Evolutionary conservation across 495 filamentous ascomycete genomes (phyloP).

Genomic region (Aspergillus panamensis): DNA sequence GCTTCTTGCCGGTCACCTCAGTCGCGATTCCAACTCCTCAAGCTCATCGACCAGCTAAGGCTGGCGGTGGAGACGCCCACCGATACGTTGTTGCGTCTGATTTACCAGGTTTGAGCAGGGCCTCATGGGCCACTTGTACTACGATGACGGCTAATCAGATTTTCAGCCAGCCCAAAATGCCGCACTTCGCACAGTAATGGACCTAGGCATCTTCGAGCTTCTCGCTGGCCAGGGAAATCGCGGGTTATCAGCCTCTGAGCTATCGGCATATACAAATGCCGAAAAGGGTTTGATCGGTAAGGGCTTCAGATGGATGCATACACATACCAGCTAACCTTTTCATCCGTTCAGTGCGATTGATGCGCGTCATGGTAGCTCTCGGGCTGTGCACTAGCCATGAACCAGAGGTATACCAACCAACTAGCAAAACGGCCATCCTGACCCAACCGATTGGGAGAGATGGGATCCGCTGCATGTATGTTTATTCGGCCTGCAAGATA

Average conservation of each 20-base stretch:
- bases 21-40: slow-evolving; percentile 31
- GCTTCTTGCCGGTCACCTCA: slow-evolving; percentile 21
- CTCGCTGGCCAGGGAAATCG: slow-evolving; percentile 25
- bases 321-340: not conserved
- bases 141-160: not conserved
- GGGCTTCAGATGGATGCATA: not conserved
- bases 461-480: slow-evolving; percentile 41
- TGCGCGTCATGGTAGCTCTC: slow-evolving; percentile 37
- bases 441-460: slow-evolving; percentile 37
- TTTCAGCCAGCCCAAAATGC: slow-evolving; percentile 43
- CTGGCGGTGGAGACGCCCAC: slow-evolving; percentile 35
- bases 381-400: slow-evolving; percentile 29
- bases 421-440: slow-evolving; percentile 32
- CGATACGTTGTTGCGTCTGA: slow-evolving; percentile 35
- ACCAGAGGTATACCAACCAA: slow-evolving; percentile 30
- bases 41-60: slow-evolving; percentile 30
- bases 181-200: slow-evolving; percentile 34
- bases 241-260: slow-evolving; percentile 28
- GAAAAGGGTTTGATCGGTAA: slow-evolving; percentile 34
- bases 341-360: slow-evolving; percentile 31
- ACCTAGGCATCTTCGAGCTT: slow-evolving; percentile 32
- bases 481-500: not conserved
- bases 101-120: slow-evolving; percentile 35
- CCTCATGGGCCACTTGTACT: not conserved
- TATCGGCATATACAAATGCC: slow-evolving; percentile 29